Evolutionary conservation across 2,329 filamentous ascomycete species (phyloP), one percentile per base, ranked within the genome.

Genomic region (Colletotrichum tropicicola): DNA sequence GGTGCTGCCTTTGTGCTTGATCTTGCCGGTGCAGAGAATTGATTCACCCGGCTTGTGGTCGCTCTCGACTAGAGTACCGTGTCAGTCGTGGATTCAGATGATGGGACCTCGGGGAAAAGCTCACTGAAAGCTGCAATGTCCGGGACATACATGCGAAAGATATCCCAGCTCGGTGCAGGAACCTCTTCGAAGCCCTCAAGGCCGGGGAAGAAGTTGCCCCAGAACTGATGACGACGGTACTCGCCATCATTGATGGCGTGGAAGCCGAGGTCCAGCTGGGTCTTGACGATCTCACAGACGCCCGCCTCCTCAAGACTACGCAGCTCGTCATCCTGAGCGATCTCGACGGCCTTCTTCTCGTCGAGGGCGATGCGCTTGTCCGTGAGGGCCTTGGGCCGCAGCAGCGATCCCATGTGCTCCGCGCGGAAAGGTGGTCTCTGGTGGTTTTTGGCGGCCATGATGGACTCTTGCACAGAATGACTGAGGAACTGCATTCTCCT

Each of bases 341-440:
- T 53, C 47, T 72, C 74, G 12, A 61, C 43, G 6, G 61, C 61
- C 12, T 59, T 52, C 63, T 72, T 72, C 21, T 73, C 73, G 21
- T 75, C 74, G 58, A 77, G 72, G 59, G 71, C 65, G 59, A 73
- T 69, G 62, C 75, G 70, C 39, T 72, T 70, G 32, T 75, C 70
- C 8, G 77, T 74, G 8, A 77, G 74, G 21, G 68, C 65, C 63
- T 89, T 79, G 8, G 91, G 91, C 21, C 91, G 88, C 44, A 93
- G 85, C 28, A 93, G 82, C 17, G 91, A 93, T 70, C 91, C 91
- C 71, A 92, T 83, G 71, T 93, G 91, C 82, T 93, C 91, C 51
- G 91, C 91, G 71, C 91, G 85, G 82, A 92, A 93, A 27, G 91
- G 91, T 21, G 80, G 80, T 21, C 72, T 49, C 21, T 66, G 65